These are phyloP conservation scores for Ustilago bromivora DNA, from an alignment of 1,284 basidiomycete species.

Conservation along the genomic window DNA sequence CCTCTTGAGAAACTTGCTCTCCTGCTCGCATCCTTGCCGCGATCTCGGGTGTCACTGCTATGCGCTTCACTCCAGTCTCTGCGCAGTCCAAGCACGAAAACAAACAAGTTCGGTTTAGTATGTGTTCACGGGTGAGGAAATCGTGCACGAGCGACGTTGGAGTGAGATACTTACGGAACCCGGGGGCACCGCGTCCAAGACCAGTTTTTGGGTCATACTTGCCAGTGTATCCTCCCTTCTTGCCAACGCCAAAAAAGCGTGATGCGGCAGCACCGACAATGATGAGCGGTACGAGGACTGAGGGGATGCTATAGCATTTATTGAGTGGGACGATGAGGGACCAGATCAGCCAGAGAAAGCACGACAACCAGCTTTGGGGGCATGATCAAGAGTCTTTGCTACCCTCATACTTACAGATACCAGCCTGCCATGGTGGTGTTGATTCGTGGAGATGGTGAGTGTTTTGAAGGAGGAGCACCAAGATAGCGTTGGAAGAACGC, in stretches of 20 bases:
- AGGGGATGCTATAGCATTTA: conserved; percentile 38
- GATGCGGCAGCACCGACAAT: conserved; percentile 48
- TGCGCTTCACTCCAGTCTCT: conserved; percentile 61
- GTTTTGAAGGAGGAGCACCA: neutral
- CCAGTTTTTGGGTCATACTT: conserved; percentile 65
- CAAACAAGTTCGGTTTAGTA: conserved; percentile 20
- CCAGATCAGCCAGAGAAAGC: neutral
- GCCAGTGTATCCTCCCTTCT: conserved; percentile 35
- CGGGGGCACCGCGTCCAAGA: conserved; percentile 63
- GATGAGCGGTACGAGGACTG: conserved; percentile 52
- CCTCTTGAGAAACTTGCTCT: conserved; percentile 61
- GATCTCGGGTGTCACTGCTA: conserved; percentile 63
- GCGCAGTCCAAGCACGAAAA: neutral
- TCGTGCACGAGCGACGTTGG: neutral
- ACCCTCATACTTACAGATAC: conserved; percentile 33
- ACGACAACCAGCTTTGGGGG: no score
- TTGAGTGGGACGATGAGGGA: neutral
- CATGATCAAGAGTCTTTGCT: neutral
- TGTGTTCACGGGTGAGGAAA: neutral
- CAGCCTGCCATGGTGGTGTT: conserved; percentile 38
- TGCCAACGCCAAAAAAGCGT: conserved; percentile 34
- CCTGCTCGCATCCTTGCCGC: conserved; percentile 63
- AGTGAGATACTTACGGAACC: conserved; percentile 49
- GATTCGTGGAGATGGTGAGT: neutral
- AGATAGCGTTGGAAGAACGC: conserved; percentile 4